Evolutionary conservation across 2,329 filamentous ascomycete species (phyloP).

Genomic region (Elsinoe batatas): DNA sequence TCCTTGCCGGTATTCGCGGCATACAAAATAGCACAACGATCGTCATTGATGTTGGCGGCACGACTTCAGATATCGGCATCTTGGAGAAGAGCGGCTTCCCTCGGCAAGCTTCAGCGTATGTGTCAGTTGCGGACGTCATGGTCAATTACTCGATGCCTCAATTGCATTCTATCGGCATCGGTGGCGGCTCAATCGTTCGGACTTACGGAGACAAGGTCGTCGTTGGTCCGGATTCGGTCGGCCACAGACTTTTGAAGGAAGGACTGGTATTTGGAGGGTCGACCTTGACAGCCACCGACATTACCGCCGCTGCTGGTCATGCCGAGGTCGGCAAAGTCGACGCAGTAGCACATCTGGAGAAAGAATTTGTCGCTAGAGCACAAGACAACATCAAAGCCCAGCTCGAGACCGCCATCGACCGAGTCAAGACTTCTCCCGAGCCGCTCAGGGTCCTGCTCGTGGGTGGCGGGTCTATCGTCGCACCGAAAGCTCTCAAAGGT

Average conservation of each 20-base stretch:
- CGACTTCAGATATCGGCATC: slow-evolving; percentile 53
- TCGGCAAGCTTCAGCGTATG: slow-evolving; percentile 50
- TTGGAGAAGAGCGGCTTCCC: slow-evolving; percentile 52
- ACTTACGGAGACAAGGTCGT: slow-evolving; percentile 26
- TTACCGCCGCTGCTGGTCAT: slow-evolving; percentile 32
- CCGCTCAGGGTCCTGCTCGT: slow-evolving; percentile 46
- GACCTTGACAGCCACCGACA: slow-evolving; percentile 45
- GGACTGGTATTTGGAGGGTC: slow-evolving; percentile 45
- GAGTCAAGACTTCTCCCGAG: slow-evolving; percentile 47
- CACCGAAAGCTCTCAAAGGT: slow-evolving; percentile 39
- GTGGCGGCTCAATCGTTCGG: slow-evolving; percentile 43
- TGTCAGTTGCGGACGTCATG: slow-evolving; percentile 50
- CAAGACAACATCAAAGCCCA: slow-evolving; percentile 35
- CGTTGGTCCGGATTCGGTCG: slow-evolving; percentile 50
- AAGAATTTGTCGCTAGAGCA: slow-evolving; percentile 18
- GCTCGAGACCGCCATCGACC: slow-evolving; percentile 44
- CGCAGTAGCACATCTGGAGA: slow-evolving; percentile 17
- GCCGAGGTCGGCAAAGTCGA: slow-evolving; percentile 21
- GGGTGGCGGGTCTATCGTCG: slow-evolving; percentile 47
- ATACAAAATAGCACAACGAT: slow-evolving; percentile 31
- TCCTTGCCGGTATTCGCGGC: slow-evolving; percentile 36
- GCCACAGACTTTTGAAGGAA: slow-evolving; percentile 40
- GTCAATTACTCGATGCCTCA: slow-evolving; percentile 40
- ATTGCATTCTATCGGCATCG: slow-evolving; percentile 46
- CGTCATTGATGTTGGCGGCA: slow-evolving; percentile 58